phyloP scores from a whole-genome alignment of 371 early-diverging fungal species.

The Mucor indicus region DNA sequence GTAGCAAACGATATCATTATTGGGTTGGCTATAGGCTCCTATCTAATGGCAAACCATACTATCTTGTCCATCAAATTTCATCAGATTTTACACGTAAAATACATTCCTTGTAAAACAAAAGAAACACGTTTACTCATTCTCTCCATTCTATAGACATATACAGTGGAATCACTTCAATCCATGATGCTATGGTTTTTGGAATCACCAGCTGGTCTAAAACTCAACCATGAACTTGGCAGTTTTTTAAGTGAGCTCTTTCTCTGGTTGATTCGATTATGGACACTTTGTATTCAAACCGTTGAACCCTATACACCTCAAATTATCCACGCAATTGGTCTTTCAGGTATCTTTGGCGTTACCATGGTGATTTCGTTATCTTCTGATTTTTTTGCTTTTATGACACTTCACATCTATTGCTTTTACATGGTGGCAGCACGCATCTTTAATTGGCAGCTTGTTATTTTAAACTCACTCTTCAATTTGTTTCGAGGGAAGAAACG shows the following conservation, averaged over 20 bases:
- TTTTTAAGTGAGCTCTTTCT: conserved; percentile 93
- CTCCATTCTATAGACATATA: conserved; percentile 46
- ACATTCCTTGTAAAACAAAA: not conserved
- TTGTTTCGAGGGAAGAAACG: conserved; percentile 91
- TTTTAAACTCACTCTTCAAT: conserved; percentile 82
- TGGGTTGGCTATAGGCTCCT: conserved; percentile 78
- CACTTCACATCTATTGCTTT: conserved; percentile 90
- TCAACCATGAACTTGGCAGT: conserved; percentile 84
- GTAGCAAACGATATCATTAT: conserved; percentile 90
- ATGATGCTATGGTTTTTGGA: conserved; percentile 90
- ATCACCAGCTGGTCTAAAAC: conserved; percentile 94
- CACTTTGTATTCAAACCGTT: conserved; percentile 54
- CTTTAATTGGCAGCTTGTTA: conserved; percentile 87
- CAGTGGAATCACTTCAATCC: conserved; percentile 62
- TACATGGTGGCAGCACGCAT: conserved; percentile 91
- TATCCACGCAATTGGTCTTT: conserved; percentile 71
- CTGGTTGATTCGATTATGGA: conserved; percentile 91
- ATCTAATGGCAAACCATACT: conserved; percentile 61
- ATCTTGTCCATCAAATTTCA: conserved; percentile 57
- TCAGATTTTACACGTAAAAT: conserved; percentile 50
- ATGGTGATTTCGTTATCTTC: conserved; percentile 80
- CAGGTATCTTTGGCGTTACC: conserved; percentile 82
- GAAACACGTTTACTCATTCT: not conserved
- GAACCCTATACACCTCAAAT: conserved; percentile 63
- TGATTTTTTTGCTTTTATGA: conserved; percentile 80